Evolutionary conservation across 148 eudicot species (phyloP).

Genomic region (Rhododendron kiyosumense): DNA sequence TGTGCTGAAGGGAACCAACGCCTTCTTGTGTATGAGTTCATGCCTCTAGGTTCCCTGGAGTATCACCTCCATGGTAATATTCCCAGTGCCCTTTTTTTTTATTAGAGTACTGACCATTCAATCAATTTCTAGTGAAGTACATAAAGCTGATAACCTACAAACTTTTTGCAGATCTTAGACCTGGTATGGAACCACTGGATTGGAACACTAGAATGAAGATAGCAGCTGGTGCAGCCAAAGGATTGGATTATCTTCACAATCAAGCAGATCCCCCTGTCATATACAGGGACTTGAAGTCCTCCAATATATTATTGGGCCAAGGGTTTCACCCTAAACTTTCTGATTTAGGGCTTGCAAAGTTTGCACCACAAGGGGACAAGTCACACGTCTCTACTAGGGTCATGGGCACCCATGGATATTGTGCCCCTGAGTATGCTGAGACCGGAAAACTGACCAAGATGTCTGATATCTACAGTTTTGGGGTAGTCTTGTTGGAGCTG

Average conservation of each 20-base stretch:
- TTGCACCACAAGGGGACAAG: conserved; percentile 54
- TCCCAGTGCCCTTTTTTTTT: neutral
- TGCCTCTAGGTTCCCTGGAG: conserved; percentile 39
- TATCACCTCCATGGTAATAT: conserved; percentile 36
- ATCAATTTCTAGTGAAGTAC: neutral
- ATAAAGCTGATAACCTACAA: neutral
- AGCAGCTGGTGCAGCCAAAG: conserved; percentile 71
- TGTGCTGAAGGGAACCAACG: conserved; percentile 62
- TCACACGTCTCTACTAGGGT: conserved; percentile 70
- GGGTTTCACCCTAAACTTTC: conserved; percentile 62
- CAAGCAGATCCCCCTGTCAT: conserved; percentile 60
- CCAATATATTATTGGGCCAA: conserved; percentile 55
- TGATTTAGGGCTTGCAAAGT: conserved; percentile 76
- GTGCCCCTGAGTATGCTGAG: conserved; percentile 71
- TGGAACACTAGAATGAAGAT: conserved; percentile 57
- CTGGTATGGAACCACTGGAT: conserved; percentile 47
- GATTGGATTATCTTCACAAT: conserved; percentile 59
- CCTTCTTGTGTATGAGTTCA: conserved; percentile 38
- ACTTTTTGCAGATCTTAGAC: conserved; percentile 33
- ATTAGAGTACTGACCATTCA: neutral
- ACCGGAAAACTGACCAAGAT: conserved; percentile 55
- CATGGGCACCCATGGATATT: conserved; percentile 78
- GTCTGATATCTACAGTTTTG: conserved; percentile 68
- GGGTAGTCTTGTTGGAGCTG: conserved; percentile 65
- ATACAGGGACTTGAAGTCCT: conserved; percentile 65